Evolutionary conservation across 176 grass and related monocot genomes (phyloP), one percentile per base, ranked within the genome.

Genomic region (Oryza coarctata): DNA sequence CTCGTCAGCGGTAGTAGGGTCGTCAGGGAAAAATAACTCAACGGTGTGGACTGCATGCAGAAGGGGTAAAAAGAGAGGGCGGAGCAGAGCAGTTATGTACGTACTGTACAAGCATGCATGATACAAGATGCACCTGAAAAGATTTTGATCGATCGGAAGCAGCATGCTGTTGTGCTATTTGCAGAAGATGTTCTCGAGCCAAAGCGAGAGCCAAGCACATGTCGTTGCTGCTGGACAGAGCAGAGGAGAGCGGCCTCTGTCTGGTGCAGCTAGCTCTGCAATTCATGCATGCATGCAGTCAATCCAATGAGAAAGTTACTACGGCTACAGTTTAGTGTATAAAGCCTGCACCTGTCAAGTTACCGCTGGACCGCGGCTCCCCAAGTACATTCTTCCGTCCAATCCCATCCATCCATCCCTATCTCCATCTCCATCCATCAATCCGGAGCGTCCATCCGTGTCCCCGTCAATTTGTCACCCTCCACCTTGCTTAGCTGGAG

Each of bases 291-390:
- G n/a, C n/a, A n/a, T n/a, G n/a, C n/a, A 5, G 47, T 34, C 22
- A 45, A 14, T 25, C 2, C 22, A 35, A 20, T 12, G 26, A 65
- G 38, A 66, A 5, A 67, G 63, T 27, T 40, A 40, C 38, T 6
- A 7, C 38, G 2, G 8, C 38, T 3, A 33, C 32, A n/a, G n/a
- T n/a, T n/a, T n/a, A n/a, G n/a, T 50, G 50, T 88, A 85, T 71
- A 85, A 89, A 85, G 87, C 77, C 41, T 85, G 82, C 77, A 82
- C 41, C 82, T 35, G 87, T 89, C 77, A 85, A 79, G 38, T 85
- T 50, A 50, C 47, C 70, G 12, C 38, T 70, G 80, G 70, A 3
- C 12, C 10, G 31, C 17, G 66, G 22, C 4, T 33, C 32, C 20
- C 47, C 47, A 6, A 20, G 17, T 55, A 55, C 50, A 55, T 30